phyloP scores from a whole-genome alignment of 805 yeast genomes.

The Diddensiella caesifluorescens region DNA sequence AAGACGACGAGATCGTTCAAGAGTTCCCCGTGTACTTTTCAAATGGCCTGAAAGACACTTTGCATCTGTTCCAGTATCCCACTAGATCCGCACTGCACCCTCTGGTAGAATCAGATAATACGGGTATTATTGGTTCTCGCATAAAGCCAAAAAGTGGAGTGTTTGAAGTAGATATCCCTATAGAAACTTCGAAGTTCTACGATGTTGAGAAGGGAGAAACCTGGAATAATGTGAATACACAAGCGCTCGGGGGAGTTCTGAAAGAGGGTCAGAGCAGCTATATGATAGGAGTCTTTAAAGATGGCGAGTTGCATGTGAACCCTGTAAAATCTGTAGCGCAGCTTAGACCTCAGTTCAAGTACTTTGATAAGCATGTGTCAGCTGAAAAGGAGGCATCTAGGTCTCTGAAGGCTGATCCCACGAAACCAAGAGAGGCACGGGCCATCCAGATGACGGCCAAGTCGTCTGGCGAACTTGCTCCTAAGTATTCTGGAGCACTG shows the following conservation, averaged over 20 bases:
- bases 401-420: slow-evolving; percentile 37
- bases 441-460: slow-evolving; percentile 77
- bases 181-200: slow-evolving; percentile 62
- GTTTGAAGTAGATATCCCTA: slow-evolving; percentile 71
- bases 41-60: slow-evolving; percentile 24
- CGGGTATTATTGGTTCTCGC: slow-evolving; percentile 41
- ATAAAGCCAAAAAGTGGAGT: slow-evolving; percentile 58
- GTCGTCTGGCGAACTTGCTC: slow-evolving; percentile 50
- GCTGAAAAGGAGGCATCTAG: slow-evolving; percentile 35
- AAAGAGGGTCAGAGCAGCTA: slow-evolving; percentile 28
- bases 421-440: slow-evolving; percentile 43
- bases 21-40: slow-evolving; percentile 55
- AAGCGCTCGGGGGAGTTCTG: slow-evolving; percentile 68
- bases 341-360: slow-evolving; percentile 73
- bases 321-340: slow-evolving; percentile 69
- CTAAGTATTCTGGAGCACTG: slow-evolving; percentile 65
- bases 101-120: slow-evolving; percentile 34
- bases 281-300: slow-evolving; percentile 37
- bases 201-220: slow-evolving; percentile 57
- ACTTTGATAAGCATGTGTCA: slow-evolving; percentile 58
- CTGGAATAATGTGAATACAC: slow-evolving; percentile 59
- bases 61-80: slow-evolving; percentile 55
- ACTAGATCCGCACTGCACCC: slow-evolving; percentile 47
- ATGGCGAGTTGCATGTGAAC: slow-evolving; percentile 53
- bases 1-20: slow-evolving; percentile 54